Evolutionary conservation across 768 basidiomycete genomes (phyloP), one percentile per base, ranked within the genome.

Genomic region (Termitomyces sp.): DNA sequence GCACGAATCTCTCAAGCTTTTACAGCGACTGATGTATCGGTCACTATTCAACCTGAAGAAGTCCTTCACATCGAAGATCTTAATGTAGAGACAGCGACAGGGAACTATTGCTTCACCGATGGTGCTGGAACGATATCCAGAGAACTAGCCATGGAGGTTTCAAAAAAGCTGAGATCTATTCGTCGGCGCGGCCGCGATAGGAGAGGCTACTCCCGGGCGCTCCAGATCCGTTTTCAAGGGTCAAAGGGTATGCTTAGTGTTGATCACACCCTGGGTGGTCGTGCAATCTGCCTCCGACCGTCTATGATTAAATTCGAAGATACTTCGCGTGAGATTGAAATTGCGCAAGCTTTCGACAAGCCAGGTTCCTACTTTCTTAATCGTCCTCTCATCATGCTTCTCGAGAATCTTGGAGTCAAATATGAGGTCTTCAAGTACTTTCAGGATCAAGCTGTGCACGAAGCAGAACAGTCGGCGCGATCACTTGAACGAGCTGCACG

Each of bases 1-100:
- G 90, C 90, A 4, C 77, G 90, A 17, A 78, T 91, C 37, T 86
- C 87, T 5, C 88, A 86, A 68, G 87, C 87, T 0, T 92, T 91
- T 70, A 90, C 89, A 1, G 82, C 88, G 1, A 92, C 89, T 0
- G 87, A 91, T 63, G 73, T 78, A 25, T 77, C 83, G 0, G 83
- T 85, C 3, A 68, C 83, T 37, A 71, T 83, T 14, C 64, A 73
- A 20, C 67, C 79, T 0, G 73, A 78, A n/a, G 85, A 89, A 69
- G 80, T 88, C 32, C 66, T 78, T 40, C n/a, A 63, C 1, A 51
- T 73, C 0, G 53, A 61, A 0, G 82, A 85, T 59, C 79, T 80
- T 55, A 62, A 65, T n/a, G 66, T 72, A 0, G 25, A 60, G 47
- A 64, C 69, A 43, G 66, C 60, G 47, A 63, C 69, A 43, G 66